These are phyloP conservation scores for Heliamphora pulchella DNA, from an alignment of 179 eudicot genomes.

Conservation along the genomic window DNA sequence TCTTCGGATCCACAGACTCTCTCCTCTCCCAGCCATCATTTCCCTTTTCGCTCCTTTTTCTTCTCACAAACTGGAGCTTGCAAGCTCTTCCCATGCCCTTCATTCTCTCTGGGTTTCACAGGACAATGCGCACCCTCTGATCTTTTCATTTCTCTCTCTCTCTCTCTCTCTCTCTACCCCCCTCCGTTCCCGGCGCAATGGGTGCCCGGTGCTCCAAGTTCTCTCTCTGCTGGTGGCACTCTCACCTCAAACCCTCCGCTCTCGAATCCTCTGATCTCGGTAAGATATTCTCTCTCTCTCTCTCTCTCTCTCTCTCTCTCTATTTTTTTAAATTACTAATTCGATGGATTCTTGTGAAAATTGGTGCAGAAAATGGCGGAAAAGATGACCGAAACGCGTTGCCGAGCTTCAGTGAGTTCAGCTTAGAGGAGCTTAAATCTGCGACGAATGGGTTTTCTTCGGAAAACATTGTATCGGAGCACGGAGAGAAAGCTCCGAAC, in stretches of 20 bases:
- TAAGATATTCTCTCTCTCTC: conserved; percentile 10
- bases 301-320: neutral
- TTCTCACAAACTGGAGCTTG: neutral
- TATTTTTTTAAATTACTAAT: neutral
- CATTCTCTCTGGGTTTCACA: conserved; percentile 7
- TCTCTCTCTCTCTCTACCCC: neutral
- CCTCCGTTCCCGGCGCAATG: conserved; percentile 24
- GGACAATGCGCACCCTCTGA: conserved; percentile 15
- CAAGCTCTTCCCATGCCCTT: neutral
- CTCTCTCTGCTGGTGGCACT: conserved; percentile 58
- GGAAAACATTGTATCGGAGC: conserved; percentile 67
- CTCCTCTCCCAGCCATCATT: conserved; percentile 13
- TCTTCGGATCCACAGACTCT: conserved; percentile 16
- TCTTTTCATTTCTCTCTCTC: neutral
- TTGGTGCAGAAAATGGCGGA: conserved; percentile 39
- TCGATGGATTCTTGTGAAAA: conserved; percentile 11
- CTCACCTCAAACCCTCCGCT: conserved; percentile 48
- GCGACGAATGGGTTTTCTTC: conserved; percentile 52
- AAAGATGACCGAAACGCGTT: conserved; percentile 28
- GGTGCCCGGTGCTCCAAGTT: conserved; percentile 62
- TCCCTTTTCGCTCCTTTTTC: neutral
- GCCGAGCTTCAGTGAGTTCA: conserved; percentile 44
- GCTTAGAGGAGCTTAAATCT: conserved; percentile 47
- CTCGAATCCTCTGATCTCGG: conserved; percentile 47
- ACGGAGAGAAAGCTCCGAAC: conserved; percentile 76